Base-by-base conservation (phyloP, 1,139 yeast genomes). In the Hyphopichia pseudoburtonii region DNA sequence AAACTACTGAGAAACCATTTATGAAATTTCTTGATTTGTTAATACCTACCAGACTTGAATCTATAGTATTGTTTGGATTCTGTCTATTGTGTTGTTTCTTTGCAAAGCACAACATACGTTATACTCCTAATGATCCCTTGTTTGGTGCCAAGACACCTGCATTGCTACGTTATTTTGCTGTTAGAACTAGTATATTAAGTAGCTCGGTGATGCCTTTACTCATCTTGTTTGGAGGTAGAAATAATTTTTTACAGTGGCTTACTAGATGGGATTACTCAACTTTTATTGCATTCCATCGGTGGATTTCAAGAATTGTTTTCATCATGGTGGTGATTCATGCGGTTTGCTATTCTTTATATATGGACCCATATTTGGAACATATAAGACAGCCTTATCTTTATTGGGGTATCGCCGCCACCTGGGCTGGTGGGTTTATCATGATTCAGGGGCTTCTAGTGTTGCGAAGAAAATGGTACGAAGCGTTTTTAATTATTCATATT, bases 31-130 rank as follows among this genome's bases (percentile, higher is more conserved):
- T 69, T 18, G 62, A 70, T 54, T 42, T 58, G 64, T 30, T 73
- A 28, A 56, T 82, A 10, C 95, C 95, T 0, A 77, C 89, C 0
- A 69, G 94, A 41, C 61, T 76, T 43, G 94, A 84, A 56, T 54
- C 80, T 0, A 43, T 78, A 6, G 61, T 78, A 31, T 60, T 82
- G 15, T 44, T 60, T 9, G 62, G 74, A 8, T 82, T 78, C 56
- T 48, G 75, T 10, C 51, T 69, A 2, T 56, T 82, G 40, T 65
- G 71, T 30, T 39, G 73, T 9, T 62, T 77, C 15, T 62, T 77
- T 32, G 45, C 64, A 6, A 35, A 43, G 7, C 32, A 42, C 17
- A 41, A 54, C 3, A 59, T 65, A 28, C 46, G 47, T 19, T 57
- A 54, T 31, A 42, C 47, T 24, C 56, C 53, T 12, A 54, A 51